phyloP scores from a whole-genome alignment of 2,329 filamentous ascomycete species.

The Pezicula rhizophila region DNA sequence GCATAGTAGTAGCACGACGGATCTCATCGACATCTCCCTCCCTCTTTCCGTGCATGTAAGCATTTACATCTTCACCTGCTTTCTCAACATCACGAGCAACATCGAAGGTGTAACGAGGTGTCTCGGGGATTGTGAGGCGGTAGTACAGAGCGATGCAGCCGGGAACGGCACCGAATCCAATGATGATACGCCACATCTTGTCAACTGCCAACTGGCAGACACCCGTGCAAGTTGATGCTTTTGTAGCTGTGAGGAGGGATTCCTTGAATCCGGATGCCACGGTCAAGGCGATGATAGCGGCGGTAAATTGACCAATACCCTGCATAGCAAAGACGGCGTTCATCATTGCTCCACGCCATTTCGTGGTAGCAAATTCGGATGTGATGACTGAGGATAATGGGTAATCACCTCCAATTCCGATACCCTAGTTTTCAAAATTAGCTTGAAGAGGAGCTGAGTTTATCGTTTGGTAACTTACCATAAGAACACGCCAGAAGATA shows the following conservation, averaged over 20 bases:
- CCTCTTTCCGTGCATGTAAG: slow-evolving; percentile 62
- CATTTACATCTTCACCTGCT: slow-evolving; percentile 64
- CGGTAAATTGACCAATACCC: slow-evolving; percentile 72
- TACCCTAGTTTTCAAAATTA: slow-evolving; percentile 35
- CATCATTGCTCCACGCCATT: slow-evolving; percentile 85
- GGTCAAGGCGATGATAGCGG: slow-evolving; percentile 71
- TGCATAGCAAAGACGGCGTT: slow-evolving; percentile 83
- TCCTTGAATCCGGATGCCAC: slow-evolving; percentile 66
- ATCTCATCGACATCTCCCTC: slow-evolving; percentile 63
- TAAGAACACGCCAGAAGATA: slow-evolving; percentile 77
- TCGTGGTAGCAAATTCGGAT: slow-evolving; percentile 80
- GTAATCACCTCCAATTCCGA: slow-evolving; percentile 73
- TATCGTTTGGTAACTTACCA: slow-evolving; percentile 34
- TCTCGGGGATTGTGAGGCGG: slow-evolving; percentile 79
- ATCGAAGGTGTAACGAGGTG: slow-evolving; percentile 83
- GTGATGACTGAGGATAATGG: slow-evolving; percentile 79
- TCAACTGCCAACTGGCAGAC: slow-evolving; percentile 66
- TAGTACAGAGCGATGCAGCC: slow-evolving; percentile 79
- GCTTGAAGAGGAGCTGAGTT: slow-evolving; percentile 16
- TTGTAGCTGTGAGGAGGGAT: slow-evolving; percentile 46
- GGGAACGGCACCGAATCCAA: slow-evolving; percentile 75
- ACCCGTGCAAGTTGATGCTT: slow-evolving; percentile 52
- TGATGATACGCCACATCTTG: slow-evolving; percentile 81
- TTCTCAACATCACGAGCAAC: slow-evolving; percentile 69
- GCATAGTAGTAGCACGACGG: slow-evolving; percentile 50